Evolutionary conservation across 768 basidiomycete genomes (phyloP).

Genomic region (Mycena capillaripes): DNA sequence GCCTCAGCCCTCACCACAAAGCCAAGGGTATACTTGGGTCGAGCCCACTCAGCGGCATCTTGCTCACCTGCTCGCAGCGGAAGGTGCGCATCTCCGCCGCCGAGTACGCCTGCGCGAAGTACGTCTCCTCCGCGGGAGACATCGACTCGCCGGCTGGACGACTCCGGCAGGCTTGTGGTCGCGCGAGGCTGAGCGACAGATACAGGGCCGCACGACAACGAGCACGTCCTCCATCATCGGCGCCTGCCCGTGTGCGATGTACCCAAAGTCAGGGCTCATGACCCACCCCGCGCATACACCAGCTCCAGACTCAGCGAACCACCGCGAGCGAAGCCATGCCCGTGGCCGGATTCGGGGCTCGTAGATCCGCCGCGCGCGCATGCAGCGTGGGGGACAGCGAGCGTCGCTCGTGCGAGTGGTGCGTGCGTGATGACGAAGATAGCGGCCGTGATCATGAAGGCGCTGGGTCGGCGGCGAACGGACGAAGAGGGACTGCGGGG

Average conservation of each 20-base stretch:
- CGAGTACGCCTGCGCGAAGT: slow-evolving; percentile 82
- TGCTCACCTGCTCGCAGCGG: slow-evolving; percentile 94
- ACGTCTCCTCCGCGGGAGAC: slow-evolving; percentile 66
- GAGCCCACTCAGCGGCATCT: slow-evolving; percentile 91
- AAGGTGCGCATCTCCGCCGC: slow-evolving; percentile 86
- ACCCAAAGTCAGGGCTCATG: slow-evolving; percentile 23
- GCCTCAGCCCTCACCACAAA: slow-evolving; percentile 86
- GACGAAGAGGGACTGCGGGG: slow-evolving; percentile 78
- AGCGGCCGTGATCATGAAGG: not conserved
- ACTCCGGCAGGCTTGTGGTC: not conserved
- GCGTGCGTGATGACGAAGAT: not conserved
- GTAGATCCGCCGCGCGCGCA: slow-evolving; percentile 10
- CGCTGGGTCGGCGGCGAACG: slow-evolving; percentile 30
- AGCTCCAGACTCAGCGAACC: slow-evolving; percentile 21
- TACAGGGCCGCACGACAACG: slow-evolving; percentile 7
- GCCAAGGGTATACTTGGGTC: slow-evolving; percentile 96
- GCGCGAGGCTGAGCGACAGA: not conserved
- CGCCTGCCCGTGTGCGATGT: slow-evolving; percentile 9
- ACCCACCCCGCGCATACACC: slow-evolving; percentile 5
- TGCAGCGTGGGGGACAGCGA: slow-evolving; percentile 8
- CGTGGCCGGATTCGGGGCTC: slow-evolving; percentile 14
- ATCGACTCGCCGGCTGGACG: slow-evolving; percentile 15
- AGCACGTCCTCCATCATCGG: slow-evolving; percentile 36
- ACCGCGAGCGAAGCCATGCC: not conserved
- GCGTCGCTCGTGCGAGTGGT: slow-evolving; percentile 6